A percentile compares a stretch with the other conserved stretches of the same genome.
These are phyloP conservation scores for Globisporangium cylindrosporum DNA, from an alignment of 352 stramenopile genomes.

Conservation along the genomic window DNA sequence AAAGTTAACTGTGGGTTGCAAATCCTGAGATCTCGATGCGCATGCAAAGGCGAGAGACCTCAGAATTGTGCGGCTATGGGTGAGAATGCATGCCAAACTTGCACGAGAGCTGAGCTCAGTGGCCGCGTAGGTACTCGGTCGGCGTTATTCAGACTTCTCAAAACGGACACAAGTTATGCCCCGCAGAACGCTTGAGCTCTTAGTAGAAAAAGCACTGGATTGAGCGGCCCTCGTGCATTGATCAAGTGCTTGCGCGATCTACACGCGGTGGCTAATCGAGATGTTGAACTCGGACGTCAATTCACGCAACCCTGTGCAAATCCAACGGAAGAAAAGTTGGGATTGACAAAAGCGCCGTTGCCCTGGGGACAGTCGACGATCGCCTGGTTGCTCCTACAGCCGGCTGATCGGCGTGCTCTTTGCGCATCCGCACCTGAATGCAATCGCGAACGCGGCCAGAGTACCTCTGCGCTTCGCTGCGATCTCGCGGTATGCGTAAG, in stretches of 20 bases:
- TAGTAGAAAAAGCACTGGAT: not conserved
- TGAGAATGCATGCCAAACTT: too few species aligned
- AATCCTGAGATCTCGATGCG: not conserved
- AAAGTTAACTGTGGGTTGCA: not conserved
- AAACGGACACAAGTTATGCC: too few species aligned
- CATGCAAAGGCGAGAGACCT: not conserved
- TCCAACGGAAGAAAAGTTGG: not conserved
- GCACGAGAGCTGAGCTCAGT: too few species aligned
- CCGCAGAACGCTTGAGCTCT: not conserved
- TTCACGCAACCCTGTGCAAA: not conserved
- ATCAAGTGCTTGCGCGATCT: not conserved
- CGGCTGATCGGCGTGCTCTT: not conserved
- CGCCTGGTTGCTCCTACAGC: not conserved
- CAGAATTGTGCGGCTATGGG: too few species aligned
- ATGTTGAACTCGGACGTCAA: not conserved
- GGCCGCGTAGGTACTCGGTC: too few species aligned
- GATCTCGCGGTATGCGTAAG: not conserved
- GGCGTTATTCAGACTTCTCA: too few species aligned
- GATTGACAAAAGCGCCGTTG: not conserved
- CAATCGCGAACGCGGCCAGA: not conserved
- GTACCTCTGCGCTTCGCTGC: not conserved
- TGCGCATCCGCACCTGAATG: not conserved
- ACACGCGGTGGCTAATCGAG: not conserved
- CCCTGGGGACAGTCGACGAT: not conserved
- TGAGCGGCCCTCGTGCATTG: not conserved